These are phyloP conservation scores for Gorgonomyces haynaldii DNA, from an alignment of 192 early-diverging fungal genomes.

Conservation along the genomic window DNA sequence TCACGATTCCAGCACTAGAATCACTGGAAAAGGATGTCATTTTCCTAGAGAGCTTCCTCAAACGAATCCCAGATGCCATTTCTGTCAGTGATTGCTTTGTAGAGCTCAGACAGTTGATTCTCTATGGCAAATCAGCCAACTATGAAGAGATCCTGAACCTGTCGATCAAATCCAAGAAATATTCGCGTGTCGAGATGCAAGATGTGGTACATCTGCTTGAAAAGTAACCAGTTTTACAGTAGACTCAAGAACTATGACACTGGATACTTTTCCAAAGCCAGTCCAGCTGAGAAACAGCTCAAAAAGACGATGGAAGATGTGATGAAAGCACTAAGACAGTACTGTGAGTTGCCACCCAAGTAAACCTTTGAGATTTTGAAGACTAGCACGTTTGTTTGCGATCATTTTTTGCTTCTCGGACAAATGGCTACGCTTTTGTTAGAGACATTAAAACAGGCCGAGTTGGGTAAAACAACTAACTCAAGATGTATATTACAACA, in stretches of 20 bases:
- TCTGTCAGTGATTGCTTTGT: constrained; percentile 53
- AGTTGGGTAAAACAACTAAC: constrained; percentile 33
- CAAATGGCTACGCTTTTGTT: constrained; percentile 33
- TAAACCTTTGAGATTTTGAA: neutral
- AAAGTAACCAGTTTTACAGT: constrained; percentile 45
- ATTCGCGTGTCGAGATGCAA: constrained; percentile 46
- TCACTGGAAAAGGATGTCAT: constrained; percentile 52
- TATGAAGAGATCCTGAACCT: constrained; percentile 66
- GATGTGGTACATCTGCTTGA: constrained; percentile 62
- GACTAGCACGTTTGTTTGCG: neutral
- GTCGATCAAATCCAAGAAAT: constrained; percentile 48
- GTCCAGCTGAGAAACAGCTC: constrained; percentile 28
- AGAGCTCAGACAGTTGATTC: constrained; percentile 62
- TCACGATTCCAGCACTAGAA: constrained; percentile 46
- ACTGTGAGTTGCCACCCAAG: neutral
- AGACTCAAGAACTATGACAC: constrained; percentile 20
- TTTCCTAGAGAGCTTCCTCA: constrained; percentile 63
- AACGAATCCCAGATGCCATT: constrained; percentile 51
- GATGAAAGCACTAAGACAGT: constrained; percentile 13
- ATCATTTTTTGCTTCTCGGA: neutral
- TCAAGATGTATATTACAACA: constrained; percentile 40
- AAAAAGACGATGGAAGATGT: constrained; percentile 32
- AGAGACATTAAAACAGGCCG: constrained; percentile 53
- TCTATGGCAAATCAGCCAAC: constrained; percentile 53
- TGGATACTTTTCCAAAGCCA: constrained; percentile 21